These are phyloP conservation scores for Trichoderma oligosporum DNA, from an alignment of 2,329 filamentous ascomycete genomes.

Conservation along the genomic window DNA sequence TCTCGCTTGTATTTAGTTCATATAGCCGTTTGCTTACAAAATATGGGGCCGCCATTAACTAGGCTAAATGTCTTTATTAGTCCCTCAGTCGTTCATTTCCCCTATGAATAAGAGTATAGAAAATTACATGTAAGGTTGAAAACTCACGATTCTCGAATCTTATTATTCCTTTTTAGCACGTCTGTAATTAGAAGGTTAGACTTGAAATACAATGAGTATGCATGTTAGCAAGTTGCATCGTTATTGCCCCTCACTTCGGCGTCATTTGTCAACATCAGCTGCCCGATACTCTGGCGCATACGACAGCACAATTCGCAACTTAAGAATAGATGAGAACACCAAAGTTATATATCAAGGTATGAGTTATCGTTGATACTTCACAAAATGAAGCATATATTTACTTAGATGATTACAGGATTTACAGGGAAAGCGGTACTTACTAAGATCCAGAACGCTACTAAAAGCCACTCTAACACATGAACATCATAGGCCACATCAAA, in stretches of 20 bases:
- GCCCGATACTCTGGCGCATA: slow-evolving; percentile 18
- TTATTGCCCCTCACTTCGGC: not conserved
- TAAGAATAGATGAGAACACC: slow-evolving; percentile 28
- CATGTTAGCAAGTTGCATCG: not conserved
- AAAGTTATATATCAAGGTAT: slow-evolving; percentile 38
- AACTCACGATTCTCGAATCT: too few relatives aligned
- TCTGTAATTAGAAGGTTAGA: too few relatives aligned
- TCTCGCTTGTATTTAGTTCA: too few relatives aligned
- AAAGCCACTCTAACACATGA: not conserved
- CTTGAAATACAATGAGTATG: too few relatives aligned
- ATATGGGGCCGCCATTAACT: too few relatives aligned
- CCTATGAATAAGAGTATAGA: too few relatives aligned
- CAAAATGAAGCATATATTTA: not conserved
- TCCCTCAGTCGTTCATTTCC: too few relatives aligned
- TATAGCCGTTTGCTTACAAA: too few relatives aligned
- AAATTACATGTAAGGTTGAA: too few relatives aligned
- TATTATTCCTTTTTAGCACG: too few relatives aligned
- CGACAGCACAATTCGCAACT: slow-evolving; percentile 31
- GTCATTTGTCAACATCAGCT: slow-evolving; percentile 25
- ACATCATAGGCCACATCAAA: slow-evolving; percentile 35
- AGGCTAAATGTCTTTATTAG: too few relatives aligned
- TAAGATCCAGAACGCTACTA: not conserved
- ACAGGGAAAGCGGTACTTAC: slow-evolving; percentile 37
- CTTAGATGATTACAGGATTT: slow-evolving; percentile 30
- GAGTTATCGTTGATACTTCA: fast-evolving